Conservation (phyloP, 2,329 filamentous ascomycete species). For the Trichophaea hybrida region DNA sequence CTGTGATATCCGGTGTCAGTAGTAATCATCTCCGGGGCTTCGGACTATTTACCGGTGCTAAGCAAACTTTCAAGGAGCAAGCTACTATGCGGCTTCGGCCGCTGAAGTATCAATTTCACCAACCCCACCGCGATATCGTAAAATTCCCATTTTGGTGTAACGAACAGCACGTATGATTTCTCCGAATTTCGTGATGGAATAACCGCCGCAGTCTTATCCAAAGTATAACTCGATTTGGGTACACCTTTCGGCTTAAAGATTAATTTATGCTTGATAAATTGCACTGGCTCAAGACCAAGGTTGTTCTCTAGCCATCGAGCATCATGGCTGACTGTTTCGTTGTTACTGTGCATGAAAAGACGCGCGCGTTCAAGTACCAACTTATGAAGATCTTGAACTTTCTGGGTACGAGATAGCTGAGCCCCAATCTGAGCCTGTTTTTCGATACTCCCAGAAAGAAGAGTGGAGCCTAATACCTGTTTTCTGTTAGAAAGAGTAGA, state of each 20-base stretch:
- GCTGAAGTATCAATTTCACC: constrained; percentile 61
- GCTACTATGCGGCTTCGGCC: constrained; percentile 76
- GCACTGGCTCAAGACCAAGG: constrained; percentile 61
- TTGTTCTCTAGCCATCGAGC: constrained; percentile 82
- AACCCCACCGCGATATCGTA: constrained; percentile 87
- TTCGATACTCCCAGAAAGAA: constrained; percentile 31
- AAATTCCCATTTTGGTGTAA: constrained; percentile 60
- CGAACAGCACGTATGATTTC: constrained; percentile 44
- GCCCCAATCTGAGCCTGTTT: constrained; percentile 63
- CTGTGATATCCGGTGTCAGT: constrained; percentile 39
- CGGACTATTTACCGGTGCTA: constrained; percentile 30
- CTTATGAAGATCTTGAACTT: constrained; percentile 56
- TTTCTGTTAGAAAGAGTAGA: neutral
- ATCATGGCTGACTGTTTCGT: constrained; percentile 68
- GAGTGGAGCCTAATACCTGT: constrained; percentile 1
- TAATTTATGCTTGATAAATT: constrained; percentile 50
- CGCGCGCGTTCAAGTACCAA: constrained; percentile 77
- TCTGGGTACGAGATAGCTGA: constrained; percentile 38
- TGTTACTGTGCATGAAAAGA: constrained; percentile 76
- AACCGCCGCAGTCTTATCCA: constrained; percentile 61
- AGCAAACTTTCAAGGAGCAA: constrained; percentile 85
- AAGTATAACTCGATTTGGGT: constrained; percentile 18
- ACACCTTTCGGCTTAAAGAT: constrained; percentile 23
- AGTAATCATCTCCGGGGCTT: neutral
- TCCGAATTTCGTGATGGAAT: constrained; percentile 16